Percentiles rank a stretch among this genome's conserved stretches.
These are phyloP conservation scores for Diaporthe sp. DNA, from an alignment of 2,329 filamentous ascomycete species.

Conservation along the genomic window DNA sequence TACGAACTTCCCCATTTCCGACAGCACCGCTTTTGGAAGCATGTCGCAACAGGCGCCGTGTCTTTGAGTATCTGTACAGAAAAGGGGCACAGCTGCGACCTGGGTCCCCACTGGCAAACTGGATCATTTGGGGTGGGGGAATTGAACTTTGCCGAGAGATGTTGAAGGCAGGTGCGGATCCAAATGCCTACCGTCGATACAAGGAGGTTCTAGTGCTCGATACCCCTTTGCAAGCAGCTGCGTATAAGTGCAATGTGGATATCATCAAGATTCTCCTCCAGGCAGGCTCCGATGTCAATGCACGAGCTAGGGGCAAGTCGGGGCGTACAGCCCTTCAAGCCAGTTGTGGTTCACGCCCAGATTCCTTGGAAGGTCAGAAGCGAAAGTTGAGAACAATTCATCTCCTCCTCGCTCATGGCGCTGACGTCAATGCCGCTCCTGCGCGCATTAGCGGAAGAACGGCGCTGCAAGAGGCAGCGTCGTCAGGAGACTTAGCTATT, in stretches of 20 bases:
- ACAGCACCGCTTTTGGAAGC: constrained; percentile 4
- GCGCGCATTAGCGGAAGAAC: neutral
- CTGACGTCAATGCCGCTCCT: neutral
- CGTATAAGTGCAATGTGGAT: neutral
- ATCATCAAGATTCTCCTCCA: neutral
- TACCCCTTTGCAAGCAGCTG: neutral
- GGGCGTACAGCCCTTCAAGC: neutral
- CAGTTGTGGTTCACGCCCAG: neutral
- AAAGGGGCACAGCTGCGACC: neutral
- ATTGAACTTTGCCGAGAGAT: neutral
- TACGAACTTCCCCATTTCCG: neutral
- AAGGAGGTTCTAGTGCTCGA: neutral
- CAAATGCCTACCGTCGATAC: neutral
- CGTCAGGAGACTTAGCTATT: neutral
- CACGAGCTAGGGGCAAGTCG: neutral
- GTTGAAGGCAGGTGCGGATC: neutral
- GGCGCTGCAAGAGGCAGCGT: neutral
- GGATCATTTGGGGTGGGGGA: neutral
- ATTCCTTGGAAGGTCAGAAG: neutral
- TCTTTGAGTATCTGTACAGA: neutral
- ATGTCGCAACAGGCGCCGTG: neutral
- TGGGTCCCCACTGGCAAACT: neutral
- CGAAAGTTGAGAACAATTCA: neutral
- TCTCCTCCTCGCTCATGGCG: neutral
- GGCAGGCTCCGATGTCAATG: neutral